These are phyloP conservation scores for Musa itinerans DNA, from an alignment of 176 grass and related monocot genomes.

Conservation along the genomic window DNA sequence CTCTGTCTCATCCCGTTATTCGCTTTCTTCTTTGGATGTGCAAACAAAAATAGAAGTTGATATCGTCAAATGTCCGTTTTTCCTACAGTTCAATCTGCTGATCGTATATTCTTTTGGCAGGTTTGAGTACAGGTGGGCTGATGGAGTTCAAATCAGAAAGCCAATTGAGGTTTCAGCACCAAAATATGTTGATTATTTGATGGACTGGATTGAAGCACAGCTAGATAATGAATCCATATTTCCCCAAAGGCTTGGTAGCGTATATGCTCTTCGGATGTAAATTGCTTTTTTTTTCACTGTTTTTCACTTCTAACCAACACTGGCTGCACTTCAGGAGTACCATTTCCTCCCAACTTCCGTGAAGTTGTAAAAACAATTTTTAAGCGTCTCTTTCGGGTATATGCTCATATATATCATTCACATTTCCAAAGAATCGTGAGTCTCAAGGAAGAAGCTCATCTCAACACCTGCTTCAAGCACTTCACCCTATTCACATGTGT, in stretches of 20 bases:
- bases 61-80: too few species aligned
- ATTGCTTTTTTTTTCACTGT: neutral
- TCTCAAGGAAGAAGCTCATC: slow-evolving; percentile 89
- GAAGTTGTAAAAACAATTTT: slow-evolving; percentile 83
- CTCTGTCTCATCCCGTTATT: too few species aligned
- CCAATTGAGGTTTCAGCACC: slow-evolving; percentile 78
- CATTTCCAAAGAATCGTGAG: slow-evolving; percentile 78
- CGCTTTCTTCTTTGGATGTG: too few species aligned
- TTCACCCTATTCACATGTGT: slow-evolving; percentile 81
- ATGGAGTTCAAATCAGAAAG: slow-evolving; percentile 81
- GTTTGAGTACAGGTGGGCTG: slow-evolving; percentile 92
- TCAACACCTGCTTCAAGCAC: slow-evolving; percentile 99
- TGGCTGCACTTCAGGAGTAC: slow-evolving; percentile 31
- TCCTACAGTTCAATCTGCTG: too few species aligned
- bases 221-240: slow-evolving; percentile 84
- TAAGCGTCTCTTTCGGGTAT: slow-evolving; percentile 92
- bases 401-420: slow-evolving; percentile 83
- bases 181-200: slow-evolving; percentile 89
- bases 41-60: too few species aligned
- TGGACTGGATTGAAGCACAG: slow-evolving; percentile 82
- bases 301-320: neutral
- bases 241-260: slow-evolving; percentile 76
- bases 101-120: slow-evolving; percentile 15
- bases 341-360: slow-evolving; percentile 74
- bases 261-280: neutral